Base-by-base conservation (phyloP, 2,329 filamentous ascomycete species). In the Fusarium redolens region DNA sequence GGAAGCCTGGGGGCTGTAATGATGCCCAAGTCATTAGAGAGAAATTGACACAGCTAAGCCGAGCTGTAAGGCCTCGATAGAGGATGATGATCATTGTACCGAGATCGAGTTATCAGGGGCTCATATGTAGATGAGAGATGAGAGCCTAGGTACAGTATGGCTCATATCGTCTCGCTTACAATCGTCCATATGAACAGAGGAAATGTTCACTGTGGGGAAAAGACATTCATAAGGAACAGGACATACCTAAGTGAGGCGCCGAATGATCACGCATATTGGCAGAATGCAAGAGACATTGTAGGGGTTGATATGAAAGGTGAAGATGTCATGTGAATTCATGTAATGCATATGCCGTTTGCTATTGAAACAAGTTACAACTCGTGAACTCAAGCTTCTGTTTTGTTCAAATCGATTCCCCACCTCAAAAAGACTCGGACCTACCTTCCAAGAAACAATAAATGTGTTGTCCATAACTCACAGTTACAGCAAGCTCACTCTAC, bases 21-120 rank as follows among this genome's bases (percentile, higher is more conserved):
- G 69, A 56, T 72, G 70, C 70, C 70, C 52, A 61, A 72, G 47
- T 17, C 40, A 25, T 40, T n/a, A 20, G 47, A 31, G 57, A 45
- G 45, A 51, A 68, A 43, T 61, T 38, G 37, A 43, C 38, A 51
- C 28, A 61, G 63, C 57, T 62, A 40, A 41, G 44, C 61, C 37
- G 47, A 65, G 50, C 50, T 45, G 40, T 66, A 54, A 70, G 60
- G 65, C 55, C 48, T 50, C 47, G 38, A 70, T 70, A 51, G 65
- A 65, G 65, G 65, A 58, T 61, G 64, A 28, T 35, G 17, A 68
- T 68, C 65, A 64, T 30, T 38, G 50, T 33, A 37, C 28, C 33
- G 35, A 20, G 65, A 68, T 68, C 65, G 54, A 43, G 35, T 40
- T 56, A 40, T 25, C 43, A 63, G 50, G 31, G 47, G 47, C 31